Percentiles rank a stretch among this genome's conserved stretches.
phyloP scores from a whole-genome alignment of 306 rosid genomes.

The Neltuma alba region DNA sequence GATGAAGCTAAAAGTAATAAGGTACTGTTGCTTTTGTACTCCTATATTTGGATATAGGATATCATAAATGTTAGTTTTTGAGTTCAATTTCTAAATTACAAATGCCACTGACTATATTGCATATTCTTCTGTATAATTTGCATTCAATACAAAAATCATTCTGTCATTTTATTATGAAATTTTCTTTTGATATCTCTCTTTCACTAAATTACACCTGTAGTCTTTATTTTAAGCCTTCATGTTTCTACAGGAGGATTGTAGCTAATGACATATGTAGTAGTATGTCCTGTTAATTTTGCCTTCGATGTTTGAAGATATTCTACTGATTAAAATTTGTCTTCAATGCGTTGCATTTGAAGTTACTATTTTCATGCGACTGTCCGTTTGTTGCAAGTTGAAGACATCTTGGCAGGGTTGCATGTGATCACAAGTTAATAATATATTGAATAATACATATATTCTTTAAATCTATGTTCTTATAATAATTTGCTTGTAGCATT shows the following conservation, averaged over 20 bases:
- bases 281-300: not conserved
- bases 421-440: not conserved
- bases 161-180: not conserved
- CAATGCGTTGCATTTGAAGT: not conserved
- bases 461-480: not conserved
- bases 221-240: not conserved
- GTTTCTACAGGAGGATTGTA: too few species aligned
- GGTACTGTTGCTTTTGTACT: constrained; percentile 54
- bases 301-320: not conserved
- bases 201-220: not conserved
- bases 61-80: not conserved
- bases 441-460: not conserved
- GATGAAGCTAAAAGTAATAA: constrained; percentile 83
- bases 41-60: not conserved
- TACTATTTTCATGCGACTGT: too few species aligned
- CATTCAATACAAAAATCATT: not conserved
- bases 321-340: not conserved
- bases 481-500: not conserved
- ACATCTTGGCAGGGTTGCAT: not conserved
- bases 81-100: not conserved
- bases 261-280: too few species aligned
- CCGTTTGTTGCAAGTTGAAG: too few species aligned
- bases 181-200: not conserved
- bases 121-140: not conserved
- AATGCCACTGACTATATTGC: not conserved